Base-by-base conservation (phyloP, 495 filamentous ascomycete genomes). In the Thermochaetoides thermophila region DNA sequence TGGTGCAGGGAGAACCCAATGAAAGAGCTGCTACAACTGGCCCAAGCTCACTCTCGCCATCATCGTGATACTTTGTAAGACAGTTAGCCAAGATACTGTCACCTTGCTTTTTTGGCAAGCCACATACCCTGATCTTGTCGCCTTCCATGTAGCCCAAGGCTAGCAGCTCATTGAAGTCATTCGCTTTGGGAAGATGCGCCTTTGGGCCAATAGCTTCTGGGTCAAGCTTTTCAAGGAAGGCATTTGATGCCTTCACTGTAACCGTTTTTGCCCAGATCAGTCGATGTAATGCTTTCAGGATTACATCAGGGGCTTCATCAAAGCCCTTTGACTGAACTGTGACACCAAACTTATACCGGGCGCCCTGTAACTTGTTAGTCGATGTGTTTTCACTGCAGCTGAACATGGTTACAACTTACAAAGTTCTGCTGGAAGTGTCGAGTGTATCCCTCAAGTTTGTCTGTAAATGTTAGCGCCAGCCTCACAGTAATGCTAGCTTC, bases 271-370 rank as follows among this genome's bases (percentile, higher is more conserved):
- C 78, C 79, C 80, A 85, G 10, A 64, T 70, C 32, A 86, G 45
- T 17, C 76, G 65, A 5, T 72, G 61, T 3, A 83, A 50, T 2
- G 68, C 64, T 14, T 60, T 60, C 16, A 70, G 57, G 4, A 92
- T 61, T 0, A 61, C 56, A 5, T 52, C 37, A 0, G 71, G 71
- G 0, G 81, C 77, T 11, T 76, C 64, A 3, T 55, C 44, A 35
- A 92, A 86, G 2, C 57, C 59, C 27, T 53, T 70, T 0, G 76
- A 78, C 7, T 73, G 56, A 3, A 82, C 74, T 5, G 66, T 55
- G 1, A 83, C 80, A 9, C 81, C 68, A 40, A 76, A 92, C 40
- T 91, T 86, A 48, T 93, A 92, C 0, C 75, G 76, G 32, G 81
- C 78, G 0, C 84, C 84, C 74, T 84, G 40, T 18, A 38, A 14